These are phyloP conservation scores for Populus hybrid DNA, from an alignment of 441 rosid species.

Conservation along the genomic window DNA sequence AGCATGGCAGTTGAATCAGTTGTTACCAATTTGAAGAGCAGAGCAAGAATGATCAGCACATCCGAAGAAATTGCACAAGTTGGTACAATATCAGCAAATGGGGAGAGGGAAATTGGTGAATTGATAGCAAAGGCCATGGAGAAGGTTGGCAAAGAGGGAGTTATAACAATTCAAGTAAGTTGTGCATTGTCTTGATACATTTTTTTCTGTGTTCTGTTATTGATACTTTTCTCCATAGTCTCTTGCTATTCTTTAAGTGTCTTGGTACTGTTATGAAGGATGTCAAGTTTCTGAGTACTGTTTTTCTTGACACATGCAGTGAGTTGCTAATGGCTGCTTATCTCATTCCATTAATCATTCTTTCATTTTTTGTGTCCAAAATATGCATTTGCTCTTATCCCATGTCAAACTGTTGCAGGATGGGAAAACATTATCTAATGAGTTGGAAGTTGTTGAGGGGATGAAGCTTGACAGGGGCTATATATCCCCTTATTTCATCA, in stretches of 20 bases:
- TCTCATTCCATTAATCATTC: background rate
- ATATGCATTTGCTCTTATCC: background rate
- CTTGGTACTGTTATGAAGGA: background rate
- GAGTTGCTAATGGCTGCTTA: background rate
- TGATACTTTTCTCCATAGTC: background rate
- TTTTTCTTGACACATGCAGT: background rate
- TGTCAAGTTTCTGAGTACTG: background rate
- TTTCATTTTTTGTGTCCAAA: background rate
- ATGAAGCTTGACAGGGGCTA: constrained; percentile 94
- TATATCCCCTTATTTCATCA: constrained; percentile 83
- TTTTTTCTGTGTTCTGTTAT: background rate
- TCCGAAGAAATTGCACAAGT: constrained; percentile 96
- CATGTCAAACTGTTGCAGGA: constrained; percentile 41
- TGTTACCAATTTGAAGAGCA: constrained; percentile 74
- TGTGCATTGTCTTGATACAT: background rate
- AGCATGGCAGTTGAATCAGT: constrained; percentile 88
- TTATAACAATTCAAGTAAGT: constrained; percentile 80
- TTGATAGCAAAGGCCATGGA: constrained; percentile 95
- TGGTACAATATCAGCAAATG: constrained; percentile 89
- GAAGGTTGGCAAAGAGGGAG: constrained; percentile 93
- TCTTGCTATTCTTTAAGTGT: background rate
- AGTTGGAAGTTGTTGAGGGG: constrained; percentile 89
- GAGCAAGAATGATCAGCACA: constrained; percentile 87
- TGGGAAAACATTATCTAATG: constrained; percentile 78
- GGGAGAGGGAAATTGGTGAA: constrained; percentile 92